Evolutionary conservation across 345 rosid genomes (phyloP).

Genomic region (Eucalyptus rudis): DNA sequence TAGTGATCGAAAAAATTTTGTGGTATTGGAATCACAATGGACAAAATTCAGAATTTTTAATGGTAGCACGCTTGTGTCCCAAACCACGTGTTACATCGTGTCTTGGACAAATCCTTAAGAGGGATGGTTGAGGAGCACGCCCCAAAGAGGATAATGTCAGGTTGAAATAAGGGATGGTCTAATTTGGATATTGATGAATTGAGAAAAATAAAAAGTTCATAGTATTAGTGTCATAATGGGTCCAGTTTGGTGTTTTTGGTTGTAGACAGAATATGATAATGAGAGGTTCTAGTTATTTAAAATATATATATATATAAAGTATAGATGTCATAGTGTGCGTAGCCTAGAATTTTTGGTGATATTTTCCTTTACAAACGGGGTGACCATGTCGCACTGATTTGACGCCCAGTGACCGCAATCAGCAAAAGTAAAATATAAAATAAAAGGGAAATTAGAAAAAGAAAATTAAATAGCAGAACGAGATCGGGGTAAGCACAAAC

Average conservation of each 20-base stretch:
- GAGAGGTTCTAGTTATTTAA: no score
- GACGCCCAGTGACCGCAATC: neutral
- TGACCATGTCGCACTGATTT: neutral
- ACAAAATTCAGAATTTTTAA: neutral
- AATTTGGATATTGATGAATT: no score
- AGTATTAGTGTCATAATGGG: neutral
- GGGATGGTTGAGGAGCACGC: accelerated
- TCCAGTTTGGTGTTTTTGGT: neutral
- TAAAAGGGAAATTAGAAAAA: no score
- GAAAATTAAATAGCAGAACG: neutral
- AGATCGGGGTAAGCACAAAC: neutral
- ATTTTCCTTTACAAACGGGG: neutral
- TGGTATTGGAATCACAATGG: accelerated
- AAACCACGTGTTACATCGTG: no score
- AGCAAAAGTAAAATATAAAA: neutral
- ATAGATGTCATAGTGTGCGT: no score
- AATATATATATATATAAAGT: no score
- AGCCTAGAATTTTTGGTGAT: no score
- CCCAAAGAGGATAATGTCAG: no score
- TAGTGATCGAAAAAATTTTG: neutral
- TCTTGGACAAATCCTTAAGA: no score
- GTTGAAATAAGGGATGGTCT: no score
- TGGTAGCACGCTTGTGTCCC: neutral
- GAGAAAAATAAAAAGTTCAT: neutral
- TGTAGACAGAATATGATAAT: no score